Evolutionary conservation across 169 alveolate species (phyloP), one percentile per base, ranked within the genome.

Genomic region (Cyclospora cayetanensis): DNA sequence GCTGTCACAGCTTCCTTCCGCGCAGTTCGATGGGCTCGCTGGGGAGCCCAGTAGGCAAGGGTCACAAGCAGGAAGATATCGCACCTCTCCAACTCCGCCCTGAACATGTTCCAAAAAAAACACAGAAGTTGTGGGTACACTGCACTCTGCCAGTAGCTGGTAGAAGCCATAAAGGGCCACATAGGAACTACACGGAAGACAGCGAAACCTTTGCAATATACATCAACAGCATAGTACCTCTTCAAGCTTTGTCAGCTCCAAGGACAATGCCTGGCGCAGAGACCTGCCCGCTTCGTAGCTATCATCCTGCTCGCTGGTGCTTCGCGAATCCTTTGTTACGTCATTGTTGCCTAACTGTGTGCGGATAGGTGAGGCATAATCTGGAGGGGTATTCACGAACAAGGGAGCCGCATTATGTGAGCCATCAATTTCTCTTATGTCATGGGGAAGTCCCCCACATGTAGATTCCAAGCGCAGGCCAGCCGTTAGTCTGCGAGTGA

Each of bases 181-280:
- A 39, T 1, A 1, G 37, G 35, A 72, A 37, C 60, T 5, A 39
- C n/a, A 1, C 37, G 37, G 15, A 72, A 0, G 22, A 55, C 83
- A 72, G 60, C 60, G n/a, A 72, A 7, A 37, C 1, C 72, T n/a
- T 60, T 60, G 42, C 60, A 12, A 22, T 46, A 15, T 12, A 46
- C 20, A 46, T 22, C 20, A 22, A 46, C 60, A 15, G 11, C 60
- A 46, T 2, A 0, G 89, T 80, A 80, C 89, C 39, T 80, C 89
- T 0, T 25, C 89, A 1, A 31, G 63, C 25, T 80, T 80, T 18
- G 46, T 50, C 35, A 80, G 60, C 60, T 42, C 70, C 74, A 80
- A 29, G 52, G 46, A 53, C 55, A 80, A 20, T 35, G 89, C 89
- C 50, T 52, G 55, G 53, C 46, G 34, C 50, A 80, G 89, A 29